Conservation (phyloP, 176 grass and related monocot species). For the Tillandsia fasciculata region DNA sequence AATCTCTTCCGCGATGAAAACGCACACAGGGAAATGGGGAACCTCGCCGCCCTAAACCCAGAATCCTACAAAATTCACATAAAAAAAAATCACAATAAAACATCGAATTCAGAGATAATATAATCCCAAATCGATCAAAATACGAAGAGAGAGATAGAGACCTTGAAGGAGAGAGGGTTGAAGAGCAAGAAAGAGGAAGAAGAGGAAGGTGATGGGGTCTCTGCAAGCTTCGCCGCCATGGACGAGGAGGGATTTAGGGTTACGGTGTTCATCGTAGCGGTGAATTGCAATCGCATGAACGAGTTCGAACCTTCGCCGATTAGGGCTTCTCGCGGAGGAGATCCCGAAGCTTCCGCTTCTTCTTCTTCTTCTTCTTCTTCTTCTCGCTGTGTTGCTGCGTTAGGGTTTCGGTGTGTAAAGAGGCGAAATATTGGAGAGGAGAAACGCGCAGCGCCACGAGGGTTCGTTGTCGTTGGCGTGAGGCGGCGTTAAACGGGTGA, state of each 20-base stretch:
- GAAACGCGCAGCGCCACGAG: too few relatives aligned
- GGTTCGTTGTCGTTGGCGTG: too few relatives aligned
- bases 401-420: too few relatives aligned
- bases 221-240: constrained; percentile 20
- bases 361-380: too few relatives aligned
- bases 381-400: too few relatives aligned
- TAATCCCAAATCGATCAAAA: background rate
- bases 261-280: too few relatives aligned
- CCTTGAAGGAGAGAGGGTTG: constrained; percentile 12
- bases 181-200: constrained; percentile 13
- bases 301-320: too few relatives aligned
- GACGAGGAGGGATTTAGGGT: constrained; percentile 11
- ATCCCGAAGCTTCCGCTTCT: too few relatives aligned
- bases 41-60: constrained; percentile 14
- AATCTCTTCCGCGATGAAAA: constrained; percentile 5
- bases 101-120: background rate
- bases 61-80: constrained; percentile 18
- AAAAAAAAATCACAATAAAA: background rate
- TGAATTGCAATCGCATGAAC: too few relatives aligned
- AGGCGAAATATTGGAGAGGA: too few relatives aligned
- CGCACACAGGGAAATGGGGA: background rate
- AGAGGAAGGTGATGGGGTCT: constrained; percentile 39
- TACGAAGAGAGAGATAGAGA: background rate
- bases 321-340: too few relatives aligned
- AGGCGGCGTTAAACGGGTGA: too few relatives aligned